Evolutionary conservation across 1,139 yeast genomes (phyloP), one percentile per base, ranked within the genome.

Genomic region (Petasospora rhodanensis): DNA sequence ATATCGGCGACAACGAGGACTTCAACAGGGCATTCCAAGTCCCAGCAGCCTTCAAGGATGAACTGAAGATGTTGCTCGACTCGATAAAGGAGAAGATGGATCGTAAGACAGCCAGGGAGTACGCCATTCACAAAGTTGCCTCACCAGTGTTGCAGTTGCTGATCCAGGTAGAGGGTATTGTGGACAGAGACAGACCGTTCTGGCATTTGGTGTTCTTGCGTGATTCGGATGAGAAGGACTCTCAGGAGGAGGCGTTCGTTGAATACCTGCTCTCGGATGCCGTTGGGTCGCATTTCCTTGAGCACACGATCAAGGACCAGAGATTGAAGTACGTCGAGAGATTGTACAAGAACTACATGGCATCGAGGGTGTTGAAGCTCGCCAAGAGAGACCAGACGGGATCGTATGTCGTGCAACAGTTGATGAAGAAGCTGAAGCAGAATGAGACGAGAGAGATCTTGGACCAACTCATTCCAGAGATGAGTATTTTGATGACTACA

Each of bases 261-360:
- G 96, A 87, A 54, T 83, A 83, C 53, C 66, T 89, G 37, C 62
- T 89, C 32, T 79, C 93, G 6, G 96, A 89, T 52, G 69, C 95
- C 1, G 86, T 87, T 12, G 98, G 97, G 1, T 81, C 95, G 1
- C 96, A 87, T 59, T 87, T 89, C 62, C 65, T 89, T 26, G 89
- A 89, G 58, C 70, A 79, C 14, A 71, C 78, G 15, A 66, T 89
- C 34, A 74, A 72, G 31, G 74, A 72, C 35, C 82, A 82, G 31
- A 77, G 93, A 45, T 61, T 73, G 40, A 79, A 76, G 46, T 76
- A 76, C 50, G 73, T 82, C 27, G 83, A 79, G 47, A 71, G 95
- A 48, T 59, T 89, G 32, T 85, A 79, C 60, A 65, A 62, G 31
- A 56, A 74, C 9, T 85, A 87, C 61, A 85, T 89, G 78, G 73